Base-by-base conservation (phyloP, 805 yeast species). In the Sugiyamaella lignohabitans region DNA sequence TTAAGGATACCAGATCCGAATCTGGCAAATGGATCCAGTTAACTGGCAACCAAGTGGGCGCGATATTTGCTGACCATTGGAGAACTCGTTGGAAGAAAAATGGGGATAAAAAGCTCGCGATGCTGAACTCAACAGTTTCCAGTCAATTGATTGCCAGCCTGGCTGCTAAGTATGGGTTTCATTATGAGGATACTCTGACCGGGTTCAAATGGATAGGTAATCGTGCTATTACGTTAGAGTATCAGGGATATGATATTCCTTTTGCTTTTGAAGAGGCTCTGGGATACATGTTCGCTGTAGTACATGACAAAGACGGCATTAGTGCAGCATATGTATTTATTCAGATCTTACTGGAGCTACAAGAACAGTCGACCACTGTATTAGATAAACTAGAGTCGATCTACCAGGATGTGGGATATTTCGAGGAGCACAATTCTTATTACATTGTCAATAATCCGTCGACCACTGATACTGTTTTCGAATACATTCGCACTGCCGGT, bases 201-300 rank as follows among this genome's bases (percentile, higher is more conserved):
- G 98, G 98, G 1, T 91, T 91, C 71, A 91, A 91, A 66, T 91
- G 98, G 98, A 82, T 91, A 32, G 98, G 98, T 2, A 91, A 91
- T 60, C 76, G 79, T 53, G 93, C 96, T 1, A 78, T 83, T 30
- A 84, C 81, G 5, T 68, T 86, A 42, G 87, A 84, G 53, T 51
- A 59, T 0, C 61, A 75, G 38, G 95, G 95, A 0, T 78, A 59
- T 57, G 52, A 45, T 3, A 95, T 89, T 1, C 95, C 96, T 0
- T 88, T 91, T 68, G 97, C 86, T 0, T 91, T 75, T 61, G 98
- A 91, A 64, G 98, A 91, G 61, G 98, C 98, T 2, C 84, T 91
- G 54, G 98, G 98, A 1, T 91, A 79, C 67, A 87, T 91, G 97
- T 87, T 88, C 58, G 67, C 78, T 18, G 73, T 78, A 16, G 84